Evolutionary conservation across 2,329 filamentous ascomycete species (phyloP).

Genomic region (Colletotrichum noveboracense): DNA sequence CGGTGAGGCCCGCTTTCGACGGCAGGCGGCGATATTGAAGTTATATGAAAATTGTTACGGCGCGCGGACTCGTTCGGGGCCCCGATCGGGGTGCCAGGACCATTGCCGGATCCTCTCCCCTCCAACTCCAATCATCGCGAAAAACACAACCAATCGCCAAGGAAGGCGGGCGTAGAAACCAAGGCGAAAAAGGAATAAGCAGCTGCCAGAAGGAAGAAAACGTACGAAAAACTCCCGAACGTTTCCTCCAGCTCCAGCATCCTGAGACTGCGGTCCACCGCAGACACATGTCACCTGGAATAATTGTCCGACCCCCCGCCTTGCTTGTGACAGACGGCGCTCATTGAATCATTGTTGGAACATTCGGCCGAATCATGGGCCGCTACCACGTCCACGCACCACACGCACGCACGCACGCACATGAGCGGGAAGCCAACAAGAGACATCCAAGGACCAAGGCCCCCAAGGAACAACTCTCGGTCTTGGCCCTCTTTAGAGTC

Average conservation of each 20-base stretch:
- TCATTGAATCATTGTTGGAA: background rate
- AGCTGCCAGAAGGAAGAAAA: background rate
- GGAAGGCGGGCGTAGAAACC: background rate
- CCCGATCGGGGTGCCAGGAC: background rate
- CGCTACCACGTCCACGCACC: background rate
- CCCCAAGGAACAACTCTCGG: background rate
- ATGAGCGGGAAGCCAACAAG: background rate
- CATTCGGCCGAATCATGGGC: slow-evolving; percentile 2
- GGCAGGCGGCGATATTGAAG: background rate
- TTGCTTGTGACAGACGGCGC: background rate
- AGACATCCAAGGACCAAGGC: background rate
- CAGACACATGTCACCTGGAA: slow-evolving; percentile 7
- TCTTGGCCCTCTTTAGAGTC: background rate
- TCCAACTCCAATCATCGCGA: background rate
- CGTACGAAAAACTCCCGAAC: background rate
- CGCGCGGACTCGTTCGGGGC: background rate
- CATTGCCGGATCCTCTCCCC: background rate
- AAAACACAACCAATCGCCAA: background rate
- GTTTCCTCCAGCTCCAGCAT: background rate
- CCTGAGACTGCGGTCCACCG: slow-evolving; percentile 1
- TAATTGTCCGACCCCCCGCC: slow-evolving; percentile 8
- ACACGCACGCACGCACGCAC: background rate
- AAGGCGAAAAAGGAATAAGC: background rate
- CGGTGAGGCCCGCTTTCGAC: background rate
- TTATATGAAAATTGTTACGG: background rate